Base-by-base conservation (phyloP, 1,139 yeast genomes). In the Geotrichum citri-aurantii region DNA sequence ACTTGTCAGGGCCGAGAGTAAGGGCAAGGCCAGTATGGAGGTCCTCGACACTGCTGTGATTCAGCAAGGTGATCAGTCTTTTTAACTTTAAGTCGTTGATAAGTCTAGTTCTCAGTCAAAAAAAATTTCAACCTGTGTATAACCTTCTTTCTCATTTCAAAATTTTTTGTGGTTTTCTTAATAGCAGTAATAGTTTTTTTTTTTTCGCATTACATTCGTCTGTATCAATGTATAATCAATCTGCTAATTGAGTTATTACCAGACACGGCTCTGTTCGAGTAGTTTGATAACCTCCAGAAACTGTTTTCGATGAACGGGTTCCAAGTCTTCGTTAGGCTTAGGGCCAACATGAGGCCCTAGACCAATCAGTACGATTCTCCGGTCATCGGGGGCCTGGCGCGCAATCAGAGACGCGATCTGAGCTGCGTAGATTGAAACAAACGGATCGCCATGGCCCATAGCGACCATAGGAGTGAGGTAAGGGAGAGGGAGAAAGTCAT, bases 31-130 rank as follows among this genome's bases (percentile, higher is more conserved):
- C 1, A 76, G 81, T 2, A 78, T 93, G 7, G 98, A 93, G 69
- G 95, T 93, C 14, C 75, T 93, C 62, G 97, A 91, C 65, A 86
- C 90, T 85, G 95, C 97, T 10, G 97, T 90, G 12, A 79, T 88
- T 26, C 85, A 84, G 65, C 88, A 86, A 61, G 78, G 79, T 23
- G 81, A 79, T 33, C 71, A 68, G 53, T 63, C 65, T 29, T 56
- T 71, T 42, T 70, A 64, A 58, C 4, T 24, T 10, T 5, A 23
- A n/a, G n/a, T n/a, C n/a, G n/a, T n/a, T n/a, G n/a, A n/a, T n/a
- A n/a, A n/a, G n/a, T n/a, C n/a, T n/a, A n/a, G n/a, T n/a, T n/a
- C n/a, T n/a, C n/a, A n/a, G n/a, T n/a, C n/a, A n/a, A n/a, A n/a
- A n/a, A n/a, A n/a, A n/a, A n/a, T n/a, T n/a, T n/a, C n/a, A n/a